Conservation (phyloP, 768 basidiomycete genomes). For the Boletus pseudopeckii region DNA sequence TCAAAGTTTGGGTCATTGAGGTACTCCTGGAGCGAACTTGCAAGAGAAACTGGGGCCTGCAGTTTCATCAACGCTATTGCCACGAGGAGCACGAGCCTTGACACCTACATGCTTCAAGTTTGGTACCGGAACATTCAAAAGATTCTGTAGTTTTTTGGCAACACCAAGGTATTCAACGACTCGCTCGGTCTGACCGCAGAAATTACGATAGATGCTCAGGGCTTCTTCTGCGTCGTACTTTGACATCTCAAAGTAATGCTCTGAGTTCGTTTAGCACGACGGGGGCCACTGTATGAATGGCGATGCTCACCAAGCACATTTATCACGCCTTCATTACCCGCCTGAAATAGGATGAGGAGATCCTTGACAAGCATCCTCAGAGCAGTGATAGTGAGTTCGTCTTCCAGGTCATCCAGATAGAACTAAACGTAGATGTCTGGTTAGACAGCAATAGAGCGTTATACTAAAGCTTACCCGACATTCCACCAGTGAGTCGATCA, state of each 20-base stretch:
- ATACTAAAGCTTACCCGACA: conserved; percentile 63
- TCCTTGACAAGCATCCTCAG: conserved; percentile 95
- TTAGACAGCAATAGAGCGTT: neutral
- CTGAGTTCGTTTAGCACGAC: conserved; percentile 37
- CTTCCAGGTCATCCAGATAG: conserved; percentile 89
- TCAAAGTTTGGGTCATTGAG: conserved; percentile 96
- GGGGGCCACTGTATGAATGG: conserved; percentile 18
- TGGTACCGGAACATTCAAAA: conserved; percentile 91
- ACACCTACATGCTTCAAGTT: conserved; percentile 81
- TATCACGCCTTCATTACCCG: conserved; percentile 92
- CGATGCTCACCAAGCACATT: conserved; percentile 64
- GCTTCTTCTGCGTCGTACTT: conserved; percentile 86
- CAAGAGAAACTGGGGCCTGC: conserved; percentile 93
- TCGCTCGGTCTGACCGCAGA: conserved; percentile 89
- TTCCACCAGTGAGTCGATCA: conserved; percentile 85
- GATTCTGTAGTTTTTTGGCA: conserved; percentile 88
- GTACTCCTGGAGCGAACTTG: conserved; percentile 90
- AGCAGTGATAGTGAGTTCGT: conserved; percentile 85
- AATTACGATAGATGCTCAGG: conserved; percentile 84
- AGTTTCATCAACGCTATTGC: neutral
- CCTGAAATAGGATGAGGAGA: conserved; percentile 91
- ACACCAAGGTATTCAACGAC: conserved; percentile 92
- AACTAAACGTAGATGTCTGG: conserved; percentile 50
- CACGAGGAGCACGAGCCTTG: neutral
- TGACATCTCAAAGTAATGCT: conserved; percentile 99